Percentiles rank a stretch among this genome's conserved stretches.
Evolutionary conservation across 208 protist species (phyloP).

Genomic region (Trypanosoma theileri): DNA sequence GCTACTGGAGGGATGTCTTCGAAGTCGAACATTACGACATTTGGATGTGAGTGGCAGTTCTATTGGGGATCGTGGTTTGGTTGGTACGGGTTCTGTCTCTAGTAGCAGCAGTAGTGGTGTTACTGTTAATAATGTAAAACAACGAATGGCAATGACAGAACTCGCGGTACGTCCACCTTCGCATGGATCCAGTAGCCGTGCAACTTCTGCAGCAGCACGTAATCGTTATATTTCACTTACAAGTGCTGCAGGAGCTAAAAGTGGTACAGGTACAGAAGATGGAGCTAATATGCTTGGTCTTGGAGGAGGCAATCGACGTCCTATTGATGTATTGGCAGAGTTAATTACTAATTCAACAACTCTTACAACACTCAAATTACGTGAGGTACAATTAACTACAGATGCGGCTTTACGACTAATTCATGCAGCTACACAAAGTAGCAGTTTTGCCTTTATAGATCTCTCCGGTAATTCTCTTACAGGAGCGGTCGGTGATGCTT

Average conservation of each 20-base stretch:
- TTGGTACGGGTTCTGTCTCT: neutral
- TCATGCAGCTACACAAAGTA: conserved; percentile 48
- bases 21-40: conserved; percentile 64
- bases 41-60: conserved; percentile 76
- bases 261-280: neutral
- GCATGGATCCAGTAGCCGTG: neutral
- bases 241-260: neutral
- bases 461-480: conserved; percentile 69
- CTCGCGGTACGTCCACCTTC: neutral
- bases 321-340: conserved; percentile 68
- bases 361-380: conserved; percentile 59
- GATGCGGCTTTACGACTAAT: conserved; percentile 53
- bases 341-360: conserved; percentile 53
- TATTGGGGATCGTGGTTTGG: conserved; percentile 27
- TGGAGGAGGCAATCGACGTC: conserved; percentile 16
- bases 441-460: conserved; percentile 56
- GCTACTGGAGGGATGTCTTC: conserved; percentile 72
- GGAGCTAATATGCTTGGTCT: neutral
- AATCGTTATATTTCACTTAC: neutral
- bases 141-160: neutral
- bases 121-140: neutral
- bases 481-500: conserved; percentile 50
- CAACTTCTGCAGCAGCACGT: neutral
- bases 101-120: neutral
- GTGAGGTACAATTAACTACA: conserved; percentile 52